Conservation (phyloP, 2,329 filamentous ascomycete genomes). For the Phialocephala sp. region DNA sequence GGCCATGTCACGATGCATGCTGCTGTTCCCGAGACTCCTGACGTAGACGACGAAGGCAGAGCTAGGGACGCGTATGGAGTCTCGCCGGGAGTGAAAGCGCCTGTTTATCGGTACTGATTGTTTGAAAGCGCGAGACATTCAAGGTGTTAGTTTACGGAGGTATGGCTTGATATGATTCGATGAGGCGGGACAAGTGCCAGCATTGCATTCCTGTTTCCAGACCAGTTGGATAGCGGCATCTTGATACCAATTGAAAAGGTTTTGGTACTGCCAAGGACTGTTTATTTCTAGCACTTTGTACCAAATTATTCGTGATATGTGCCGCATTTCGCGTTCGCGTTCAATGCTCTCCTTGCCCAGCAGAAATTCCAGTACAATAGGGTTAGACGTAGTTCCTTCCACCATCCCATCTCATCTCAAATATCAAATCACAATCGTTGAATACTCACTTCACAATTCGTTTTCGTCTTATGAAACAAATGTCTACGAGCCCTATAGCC, state of each 20-base stretch:
- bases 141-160: background rate
- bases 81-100: constrained; percentile 29
- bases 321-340: background rate
- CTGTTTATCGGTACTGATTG: constrained; percentile 39
- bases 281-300: too few relatives aligned
- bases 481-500: background rate
- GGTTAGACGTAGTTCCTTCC: background rate
- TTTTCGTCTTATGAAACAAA: background rate
- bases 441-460: background rate
- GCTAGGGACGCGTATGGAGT: constrained; percentile 25
- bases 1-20: constrained; percentile 39
- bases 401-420: background rate
- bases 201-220: constrained; percentile 8
- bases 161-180: constrained; percentile 15
- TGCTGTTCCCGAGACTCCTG: constrained; percentile 28
- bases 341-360: background rate
- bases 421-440: background rate
- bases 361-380: background rate
- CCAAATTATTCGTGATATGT: background rate
- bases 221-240: constrained; percentile 17
- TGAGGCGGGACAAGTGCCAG: constrained; percentile 6
- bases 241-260: constrained; percentile 18
- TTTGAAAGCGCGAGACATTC: background rate
- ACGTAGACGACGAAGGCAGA: constrained; percentile 27
- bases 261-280: background rate